phyloP scores from a whole-genome alignment of 2,329 filamentous ascomycete species.

The Sclerotinia minor region DNA sequence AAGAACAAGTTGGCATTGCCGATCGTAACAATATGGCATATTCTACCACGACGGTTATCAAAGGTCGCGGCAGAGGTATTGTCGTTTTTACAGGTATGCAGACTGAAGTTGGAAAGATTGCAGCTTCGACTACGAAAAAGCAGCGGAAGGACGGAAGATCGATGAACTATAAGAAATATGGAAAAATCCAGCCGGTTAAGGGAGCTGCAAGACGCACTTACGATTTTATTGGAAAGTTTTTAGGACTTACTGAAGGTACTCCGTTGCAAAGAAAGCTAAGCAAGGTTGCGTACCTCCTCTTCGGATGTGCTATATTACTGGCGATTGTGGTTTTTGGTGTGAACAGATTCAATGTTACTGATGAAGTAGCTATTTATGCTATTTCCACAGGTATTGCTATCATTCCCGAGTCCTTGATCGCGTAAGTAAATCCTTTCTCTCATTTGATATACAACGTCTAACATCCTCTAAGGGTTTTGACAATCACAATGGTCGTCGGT shows the following conservation, averaged over 20 bases:
- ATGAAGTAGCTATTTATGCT: slow-evolving; percentile 40
- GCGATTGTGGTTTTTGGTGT: slow-evolving; percentile 45
- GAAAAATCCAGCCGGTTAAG: slow-evolving; percentile 49
- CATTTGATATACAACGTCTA: slow-evolving; percentile 22
- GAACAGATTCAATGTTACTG: slow-evolving; percentile 44
- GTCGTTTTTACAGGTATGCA: slow-evolving; percentile 56
- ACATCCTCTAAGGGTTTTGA: slow-evolving; percentile 56
- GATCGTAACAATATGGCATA: slow-evolving; percentile 58
- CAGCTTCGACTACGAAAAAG: slow-evolving; percentile 50
- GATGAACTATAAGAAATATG: slow-evolving; percentile 49
- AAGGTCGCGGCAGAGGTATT: slow-evolving; percentile 55
- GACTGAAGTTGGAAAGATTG: slow-evolving; percentile 59
- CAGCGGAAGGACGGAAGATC: slow-evolving; percentile 54
- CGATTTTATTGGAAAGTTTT: slow-evolving; percentile 54
- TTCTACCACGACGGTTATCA: slow-evolving; percentile 55
- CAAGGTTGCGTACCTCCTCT: slow-evolving; percentile 63
- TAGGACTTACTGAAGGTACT: slow-evolving; percentile 62
- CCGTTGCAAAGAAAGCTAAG: slow-evolving; percentile 65
- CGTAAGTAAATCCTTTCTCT: slow-evolving; percentile 30
- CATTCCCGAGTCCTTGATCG: slow-evolving; percentile 59
- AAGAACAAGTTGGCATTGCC: slow-evolving; percentile 48
- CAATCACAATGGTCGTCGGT: slow-evolving; percentile 65
- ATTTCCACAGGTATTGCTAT: slow-evolving; percentile 52
- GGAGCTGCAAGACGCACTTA: slow-evolving; percentile 50
- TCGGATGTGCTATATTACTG: slow-evolving; percentile 53